Evolutionary conservation across 176 grass and related monocot genomes (phyloP), one percentile per base, ranked within the genome.

Genomic region (Musa itinerans): DNA sequence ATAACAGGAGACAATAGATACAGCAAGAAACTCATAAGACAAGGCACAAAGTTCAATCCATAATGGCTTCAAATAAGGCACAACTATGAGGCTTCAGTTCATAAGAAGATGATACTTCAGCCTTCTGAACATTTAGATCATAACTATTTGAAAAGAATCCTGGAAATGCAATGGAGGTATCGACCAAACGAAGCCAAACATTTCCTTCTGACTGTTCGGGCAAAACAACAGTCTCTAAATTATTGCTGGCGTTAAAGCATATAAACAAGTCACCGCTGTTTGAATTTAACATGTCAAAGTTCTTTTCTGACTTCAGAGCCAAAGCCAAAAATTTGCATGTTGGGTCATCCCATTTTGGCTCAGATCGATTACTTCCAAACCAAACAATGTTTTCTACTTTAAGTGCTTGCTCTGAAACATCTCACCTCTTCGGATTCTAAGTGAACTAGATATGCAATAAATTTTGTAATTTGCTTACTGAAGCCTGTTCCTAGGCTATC

Each of bases 91-190:
- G 75, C 67, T 91, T 82, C 50, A 98, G 49, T 82, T 93, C 78
- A 84, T 98, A 91, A n/a, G 82, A 76, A 24, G 84, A 89, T 59
- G 76, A 76, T 74, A 84, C 90, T 73, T 66, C 53, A 77, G 63
- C 53, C 70, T 91, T 77, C 6, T 80, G 73, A 59, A 84, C 78
- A 77, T 86, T 58, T 20, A 74, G 59, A 81, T 71, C 73, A 80
- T 57, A 83, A 53, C 58, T 69, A 29, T n/a, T 82, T 52, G 77
- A 82, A 74, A 98, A 94, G 81, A 98, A 98, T 22, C 82, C 78
- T 58, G 95, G 95, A 85, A 89, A 89, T 17, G 88, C 43, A 79
- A 98, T 90, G 54, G 86, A 83, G 77, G 95, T 98, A 89, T 98
- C 95, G 25, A 98, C 88, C 86, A 98, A 85, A 24, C 88, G 59